Evolutionary conservation across 768 basidiomycete genomes (phyloP), one percentile per base, ranked within the genome.

Genomic region (Boletus tylopilopsis): DNA sequence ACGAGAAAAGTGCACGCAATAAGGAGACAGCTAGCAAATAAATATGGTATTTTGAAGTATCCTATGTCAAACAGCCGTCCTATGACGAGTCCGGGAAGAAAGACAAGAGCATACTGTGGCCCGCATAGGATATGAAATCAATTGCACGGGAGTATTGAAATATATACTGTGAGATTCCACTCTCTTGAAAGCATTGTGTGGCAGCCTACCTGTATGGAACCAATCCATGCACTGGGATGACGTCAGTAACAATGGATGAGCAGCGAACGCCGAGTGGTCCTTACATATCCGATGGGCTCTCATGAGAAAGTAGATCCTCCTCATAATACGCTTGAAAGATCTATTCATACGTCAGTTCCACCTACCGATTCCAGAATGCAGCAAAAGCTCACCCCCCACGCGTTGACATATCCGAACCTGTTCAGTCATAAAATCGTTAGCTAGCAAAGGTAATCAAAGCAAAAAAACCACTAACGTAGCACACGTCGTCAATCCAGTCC

Each of bases 61-160:
- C 88, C 88, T 36, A 87, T 61, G 63, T 91, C 88, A 64, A 90
- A 89, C 15, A 90, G 61, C 7, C 85, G 78, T 1, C 88, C 88
- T 4, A 77, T 73, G 38, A 85, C 27, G 7, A 90, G 66, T 10
- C 79, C 83, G 4, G 84, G 82, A 3, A 84, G 61, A 63, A 83
- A 85, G 6, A 80, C 67, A 0, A 86, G 72, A 12, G 84, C 72
- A 57, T 83, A 84, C 84, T 57, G 27, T 25, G 10, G 42, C n/a
- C 11, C 15, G 34, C 8, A 53, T 22, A 18, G 8, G 8, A 6
- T 34, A 9, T 9, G 5, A 9, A 4, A 3, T 33, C 11, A 2
- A 24, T 18, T 2, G 15, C 7, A 32, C 6, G 13, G 34, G 24
- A 5, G 19, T 19, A n/a, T 16, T 21, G 27, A 7, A 15, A 32